Evolutionary conservation across 2,329 filamentous ascomycete genomes (phyloP), one percentile per base, ranked within the genome.

Genomic region (Exophiala spinifera): DNA sequence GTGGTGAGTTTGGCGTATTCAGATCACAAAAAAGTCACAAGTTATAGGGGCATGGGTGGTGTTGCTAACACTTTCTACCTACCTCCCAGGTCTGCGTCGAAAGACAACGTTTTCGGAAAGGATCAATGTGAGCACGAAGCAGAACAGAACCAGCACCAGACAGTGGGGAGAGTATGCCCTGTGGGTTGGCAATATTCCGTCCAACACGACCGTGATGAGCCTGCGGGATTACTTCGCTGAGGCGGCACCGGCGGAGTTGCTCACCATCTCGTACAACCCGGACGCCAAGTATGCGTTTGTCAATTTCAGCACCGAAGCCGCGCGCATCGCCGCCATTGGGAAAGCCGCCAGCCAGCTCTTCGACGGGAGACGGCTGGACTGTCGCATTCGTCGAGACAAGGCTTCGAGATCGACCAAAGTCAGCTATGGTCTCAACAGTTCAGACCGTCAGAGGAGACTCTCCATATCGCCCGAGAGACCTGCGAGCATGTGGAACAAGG

Each of bases 181-280:
- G 50, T 60, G 57, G 57, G 54, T 60, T 4, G 57, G 57, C 34
- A 60, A 60, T n/a, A 60, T 60, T 11, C 54, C 57, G 20, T 17
- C 31, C 15, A 43, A 55, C 17, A 46, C 51, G 17, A 57, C 51
- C 13, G 42, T 60, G 33, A 55, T 60, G 51, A 49, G 28, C 37
- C 54, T 60, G 8, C 28, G 54, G 25, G 51, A 60, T 46, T 60
- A 57, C 34, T 57, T 60, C 46, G 51, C 43, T 28, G 21, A 46
- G 4, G 40, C 56, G 1, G 15, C 36, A n/a, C 48, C 44, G 7
- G 15, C 28, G 10, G 44, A 49, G n/a, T 36, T 60, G 25, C 51
- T 57, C 20, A 60, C 54, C 42, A 52, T 60, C 37, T 54, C 54
- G 5, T 60, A 57, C 48, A 57, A 57, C 23, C 51, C 57, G 1